Base-by-base conservation (phyloP, 306 rosid genomes). In the Malus fusca region DNA sequence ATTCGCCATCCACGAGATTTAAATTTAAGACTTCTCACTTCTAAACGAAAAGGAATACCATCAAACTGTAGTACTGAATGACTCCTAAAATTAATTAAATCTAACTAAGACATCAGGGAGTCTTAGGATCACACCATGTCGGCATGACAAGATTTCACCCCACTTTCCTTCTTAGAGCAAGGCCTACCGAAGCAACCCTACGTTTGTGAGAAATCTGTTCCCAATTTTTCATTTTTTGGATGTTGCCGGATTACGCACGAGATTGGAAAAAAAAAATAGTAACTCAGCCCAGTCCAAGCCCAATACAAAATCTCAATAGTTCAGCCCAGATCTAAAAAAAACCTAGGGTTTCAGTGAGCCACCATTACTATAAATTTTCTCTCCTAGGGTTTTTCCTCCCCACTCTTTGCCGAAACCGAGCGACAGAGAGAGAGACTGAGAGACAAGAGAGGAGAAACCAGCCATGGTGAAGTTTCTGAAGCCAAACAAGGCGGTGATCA, bases 391-490 rank as follows among this genome's bases (percentile, higher is more conserved):
- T 63, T 63, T 21, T 21, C 22, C 19, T 28, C 51, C 11, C 60
- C 52, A 5, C 40, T 21, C 3, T 9, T 17, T 14, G 52, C 53
- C 52, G 33, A 15, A 22, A 15, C 40, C 52, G 21, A 56, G 14
- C 51, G 12, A 19, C 31, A 4, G 1, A 28, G 8, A 21, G 51
- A 11, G 71, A 11, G 67, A 33, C 42, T 4, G 28, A 31, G 56
- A 4, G 72, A 68, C 22, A 26, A 11, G 46, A 65, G 69, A 65
- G 69, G 69, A 18, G 5, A 31, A 37, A 48, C 17, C 23, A 26
- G 46, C 31, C 28, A 85, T 85, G 88, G 88, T 85, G 28, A 85
- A 85, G 40, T 85, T 85, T 31, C 23, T 85, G 60, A 85, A 85
- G 75, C 80, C 75, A 14, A 85, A 85, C 82, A 79, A 85, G 81